Evolutionary conservation across 1,139 yeast genomes (phyloP).

Genomic region (Taiozyma sp.): DNA sequence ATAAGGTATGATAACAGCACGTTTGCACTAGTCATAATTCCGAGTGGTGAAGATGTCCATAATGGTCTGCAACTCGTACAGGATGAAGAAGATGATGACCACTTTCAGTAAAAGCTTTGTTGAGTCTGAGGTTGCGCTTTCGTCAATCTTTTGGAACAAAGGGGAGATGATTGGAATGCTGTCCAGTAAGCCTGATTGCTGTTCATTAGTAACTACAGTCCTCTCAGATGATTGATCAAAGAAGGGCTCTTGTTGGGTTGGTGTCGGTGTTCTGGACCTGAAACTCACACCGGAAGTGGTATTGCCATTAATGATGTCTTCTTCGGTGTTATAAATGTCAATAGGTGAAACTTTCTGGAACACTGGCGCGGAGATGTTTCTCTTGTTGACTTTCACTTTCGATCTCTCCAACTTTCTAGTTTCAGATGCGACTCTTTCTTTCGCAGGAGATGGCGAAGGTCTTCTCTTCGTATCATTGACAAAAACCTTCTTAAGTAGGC

Average conservation of each 20-base stretch:
- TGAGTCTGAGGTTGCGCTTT: constrained; percentile 5
- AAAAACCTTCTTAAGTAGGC: not conserved
- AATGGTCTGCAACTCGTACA: constrained; percentile 17
- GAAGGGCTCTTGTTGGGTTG: not conserved
- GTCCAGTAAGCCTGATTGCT: constrained; percentile 6
- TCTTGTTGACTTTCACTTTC: not conserved
- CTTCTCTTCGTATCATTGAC: not conserved
- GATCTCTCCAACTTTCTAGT: not conserved
- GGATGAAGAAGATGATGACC: constrained; percentile 12
- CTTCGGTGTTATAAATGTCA: not conserved
- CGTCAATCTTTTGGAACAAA: constrained; percentile 13
- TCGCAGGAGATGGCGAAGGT: not conserved
- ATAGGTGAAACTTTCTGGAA: not conserved
- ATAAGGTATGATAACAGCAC: not conserved
- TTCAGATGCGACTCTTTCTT: not conserved
- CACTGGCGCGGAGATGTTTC: not conserved
- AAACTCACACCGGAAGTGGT: not conserved
- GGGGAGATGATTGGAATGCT: constrained; percentile 14
- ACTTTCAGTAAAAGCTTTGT: constrained; percentile 13
- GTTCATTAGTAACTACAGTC: not conserved
- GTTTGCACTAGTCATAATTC: not conserved
- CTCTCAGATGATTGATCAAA: not conserved
- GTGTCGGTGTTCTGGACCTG: not conserved
- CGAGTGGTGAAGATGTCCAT: constrained; percentile 3
- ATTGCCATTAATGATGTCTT: not conserved